A percentile compares a stretch with the other conserved stretches of the same genome.
These are phyloP conservation scores for Sabuloglossum arenarium DNA, from an alignment of 495 filamentous ascomycete species.

Conservation along the genomic window DNA sequence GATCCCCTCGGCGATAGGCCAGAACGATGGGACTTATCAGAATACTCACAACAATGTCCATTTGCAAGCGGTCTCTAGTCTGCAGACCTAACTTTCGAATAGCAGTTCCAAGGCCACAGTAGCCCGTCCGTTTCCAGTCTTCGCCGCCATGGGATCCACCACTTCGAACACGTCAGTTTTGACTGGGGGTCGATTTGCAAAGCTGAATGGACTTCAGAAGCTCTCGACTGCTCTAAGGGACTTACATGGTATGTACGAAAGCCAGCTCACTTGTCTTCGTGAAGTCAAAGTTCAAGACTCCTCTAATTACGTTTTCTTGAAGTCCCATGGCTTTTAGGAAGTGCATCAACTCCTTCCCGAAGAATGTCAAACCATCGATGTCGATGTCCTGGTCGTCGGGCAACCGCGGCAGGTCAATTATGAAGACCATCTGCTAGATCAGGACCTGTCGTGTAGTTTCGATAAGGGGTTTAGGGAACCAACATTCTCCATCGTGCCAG, in stretches of 20 bases:
- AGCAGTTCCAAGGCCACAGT: constrained; percentile 43
- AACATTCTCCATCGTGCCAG: constrained; percentile 58
- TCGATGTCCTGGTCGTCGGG: neutral
- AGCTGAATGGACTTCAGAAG: neutral
- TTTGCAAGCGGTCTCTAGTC: constrained; percentile 24
- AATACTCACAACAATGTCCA: constrained; percentile 34
- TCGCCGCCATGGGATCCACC: constrained; percentile 27
- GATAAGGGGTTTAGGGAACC: constrained; percentile 1
- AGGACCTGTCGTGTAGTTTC: neutral
- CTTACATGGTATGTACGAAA: constrained; percentile 59
- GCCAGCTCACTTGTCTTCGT: constrained; percentile 38
- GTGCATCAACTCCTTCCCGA: constrained; percentile 46
- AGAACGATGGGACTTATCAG: constrained; percentile 4
- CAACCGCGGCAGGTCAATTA: constrained; percentile 62
- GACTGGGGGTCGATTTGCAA: neutral
- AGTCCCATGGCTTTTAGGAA: constrained; percentile 51
- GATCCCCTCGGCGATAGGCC: constrained; percentile 5
- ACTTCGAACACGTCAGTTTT: neutral
- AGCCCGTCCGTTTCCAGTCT: constrained; percentile 40
- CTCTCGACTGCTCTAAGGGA: constrained; percentile 10
- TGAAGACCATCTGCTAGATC: constrained; percentile 38
- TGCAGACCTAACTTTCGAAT: constrained; percentile 34
- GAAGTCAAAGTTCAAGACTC: constrained; percentile 57
- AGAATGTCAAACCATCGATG: constrained; percentile 26
- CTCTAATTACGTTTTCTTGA: constrained; percentile 32